A percentile compares a stretch with the other conserved stretches of the same genome.
Conservation (phyloP, 2,329 filamentous ascomycete genomes). For the Pleomassaria siparia region DNA sequence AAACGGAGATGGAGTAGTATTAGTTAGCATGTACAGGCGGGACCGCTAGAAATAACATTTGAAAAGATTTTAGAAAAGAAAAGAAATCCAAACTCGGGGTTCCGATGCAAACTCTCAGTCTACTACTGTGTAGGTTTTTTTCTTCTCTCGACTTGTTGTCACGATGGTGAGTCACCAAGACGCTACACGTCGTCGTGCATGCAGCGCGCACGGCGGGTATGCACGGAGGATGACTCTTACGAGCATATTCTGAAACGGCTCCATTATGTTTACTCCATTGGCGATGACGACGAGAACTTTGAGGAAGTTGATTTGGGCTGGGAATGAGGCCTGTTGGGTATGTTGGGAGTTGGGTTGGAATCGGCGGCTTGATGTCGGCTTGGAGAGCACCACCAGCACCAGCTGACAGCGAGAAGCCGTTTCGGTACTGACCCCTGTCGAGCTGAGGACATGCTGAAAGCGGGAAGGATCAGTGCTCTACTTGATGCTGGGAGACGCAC, state of each 20-base stretch:
- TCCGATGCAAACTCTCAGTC: constrained; percentile 10
- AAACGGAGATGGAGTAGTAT: constrained; percentile 9
- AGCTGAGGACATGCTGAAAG: constrained; percentile 31
- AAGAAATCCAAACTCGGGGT: constrained; percentile 2
- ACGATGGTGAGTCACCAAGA: constrained; percentile 36
- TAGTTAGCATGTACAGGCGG: constrained; percentile 5
- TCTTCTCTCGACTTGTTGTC: constrained; percentile 13
- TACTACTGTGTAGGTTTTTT: background rate
- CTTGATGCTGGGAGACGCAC: constrained; percentile 27
- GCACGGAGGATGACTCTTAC: constrained; percentile 14
- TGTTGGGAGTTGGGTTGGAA: constrained; percentile 22
- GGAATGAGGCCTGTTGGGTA: constrained; percentile 5
- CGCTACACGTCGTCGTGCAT: constrained; percentile 37
- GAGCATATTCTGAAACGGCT: constrained; percentile 35
- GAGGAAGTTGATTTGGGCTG: constrained; percentile 12
- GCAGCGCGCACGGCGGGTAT: constrained; percentile 23
- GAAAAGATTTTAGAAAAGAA: constrained; percentile 9
- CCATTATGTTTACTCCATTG: constrained; percentile 21
- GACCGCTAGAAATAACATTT: constrained; percentile 11
- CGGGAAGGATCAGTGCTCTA: constrained; percentile 11
- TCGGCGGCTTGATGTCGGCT: constrained; percentile 14
- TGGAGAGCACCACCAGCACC: constrained; percentile 6
- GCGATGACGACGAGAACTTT: constrained; percentile 21
- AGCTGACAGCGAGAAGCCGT: constrained; percentile 14
- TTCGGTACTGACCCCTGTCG: constrained; percentile 26